phyloP scores from a whole-genome alignment of 129 eudicot genomes.

The Pseudognaphalium luteoalbum region DNA sequence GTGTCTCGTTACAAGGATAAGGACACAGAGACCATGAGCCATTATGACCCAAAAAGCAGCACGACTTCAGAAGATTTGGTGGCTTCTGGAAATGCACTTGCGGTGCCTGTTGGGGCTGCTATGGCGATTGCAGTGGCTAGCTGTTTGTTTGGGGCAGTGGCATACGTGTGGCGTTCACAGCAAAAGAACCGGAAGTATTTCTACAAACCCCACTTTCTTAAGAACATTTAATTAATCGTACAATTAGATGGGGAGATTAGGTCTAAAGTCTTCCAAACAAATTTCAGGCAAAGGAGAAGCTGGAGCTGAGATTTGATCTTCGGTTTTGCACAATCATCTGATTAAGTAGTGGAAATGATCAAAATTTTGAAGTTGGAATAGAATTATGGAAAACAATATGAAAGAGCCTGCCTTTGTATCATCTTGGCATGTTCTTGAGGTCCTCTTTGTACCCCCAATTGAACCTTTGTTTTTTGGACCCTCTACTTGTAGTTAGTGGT shows the following conservation, averaged over 20 bases:
- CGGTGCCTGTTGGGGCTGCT: conserved; percentile 83
- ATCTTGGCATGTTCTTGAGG: conserved; percentile 24
- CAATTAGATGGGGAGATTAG: conserved; percentile 14
- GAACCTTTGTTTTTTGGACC: not conserved
- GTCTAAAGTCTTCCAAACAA: conserved; percentile 31
- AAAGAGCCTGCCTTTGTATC: conserved; percentile 12
- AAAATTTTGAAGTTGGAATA: conserved; percentile 12
- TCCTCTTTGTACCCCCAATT: conserved; percentile 1
- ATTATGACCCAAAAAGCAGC: conserved; percentile 7
- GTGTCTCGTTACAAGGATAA: conserved; percentile 43
- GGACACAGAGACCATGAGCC: conserved; percentile 38
- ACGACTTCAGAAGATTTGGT: conserved; percentile 38
- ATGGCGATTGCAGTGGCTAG: conserved; percentile 74
- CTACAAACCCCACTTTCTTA: conserved; percentile 57
- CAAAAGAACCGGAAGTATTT: conserved; percentile 84
- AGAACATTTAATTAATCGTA: conserved; percentile 46
- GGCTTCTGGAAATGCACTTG: conserved; percentile 54
- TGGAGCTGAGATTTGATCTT: conserved; percentile 51
- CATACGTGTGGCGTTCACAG: conserved; percentile 71
- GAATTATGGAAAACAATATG: conserved; percentile 5
- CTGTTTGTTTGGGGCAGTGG: conserved; percentile 87
- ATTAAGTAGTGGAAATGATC: conserved; percentile 25
- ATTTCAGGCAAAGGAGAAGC: conserved; percentile 76
- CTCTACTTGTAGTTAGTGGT: conserved; percentile 11
- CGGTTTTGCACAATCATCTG: not conserved